A percentile compares a stretch with the other conserved stretches of the same genome.
Evolutionary conservation across 2,329 filamentous ascomycete genomes (phyloP).

Genomic region (Chrysoporthe deuterocubensis): DNA sequence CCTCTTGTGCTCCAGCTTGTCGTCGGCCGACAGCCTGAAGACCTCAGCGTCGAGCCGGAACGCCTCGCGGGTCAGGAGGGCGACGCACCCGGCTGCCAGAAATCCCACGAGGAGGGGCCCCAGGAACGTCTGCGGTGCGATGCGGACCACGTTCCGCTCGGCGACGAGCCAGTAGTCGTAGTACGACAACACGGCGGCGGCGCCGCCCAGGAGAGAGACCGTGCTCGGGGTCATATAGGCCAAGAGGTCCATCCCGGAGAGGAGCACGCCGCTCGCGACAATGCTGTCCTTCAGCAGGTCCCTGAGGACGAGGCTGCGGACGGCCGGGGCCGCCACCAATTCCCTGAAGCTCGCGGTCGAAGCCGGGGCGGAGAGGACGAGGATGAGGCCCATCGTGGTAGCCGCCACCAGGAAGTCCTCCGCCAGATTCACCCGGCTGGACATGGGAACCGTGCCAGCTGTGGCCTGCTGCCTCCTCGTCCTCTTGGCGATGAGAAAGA

Average conservation of each 20-base stretch:
- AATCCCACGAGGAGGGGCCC: neutral
- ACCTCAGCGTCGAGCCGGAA: slow-evolving; percentile 6
- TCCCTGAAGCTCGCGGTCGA: slow-evolving; percentile 7
- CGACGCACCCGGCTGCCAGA: neutral
- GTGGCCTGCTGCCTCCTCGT: neutral
- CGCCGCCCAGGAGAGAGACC: slow-evolving; percentile 3
- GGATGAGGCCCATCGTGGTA: neutral
- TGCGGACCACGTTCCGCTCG: neutral
- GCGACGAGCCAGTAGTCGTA: neutral
- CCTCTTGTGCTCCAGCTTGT: slow-evolving; percentile 2
- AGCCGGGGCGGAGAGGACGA: neutral
- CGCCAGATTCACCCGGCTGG: neutral
- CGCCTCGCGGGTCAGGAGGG: neutral
- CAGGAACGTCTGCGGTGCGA: neutral
- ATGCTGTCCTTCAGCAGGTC: slow-evolving; percentile 4
- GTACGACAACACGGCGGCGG: neutral
- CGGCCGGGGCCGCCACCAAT: neutral
- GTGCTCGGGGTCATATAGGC: slow-evolving; percentile 3
- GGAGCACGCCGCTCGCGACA: neutral
- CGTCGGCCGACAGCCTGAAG: neutral
- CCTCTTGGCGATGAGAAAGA: neutral
- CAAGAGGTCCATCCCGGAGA: slow-evolving; percentile 3
- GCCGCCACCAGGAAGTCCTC: neutral
- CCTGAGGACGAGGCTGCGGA: neutral
- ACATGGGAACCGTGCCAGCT: too few species aligned